Percentiles rank a stretch among this genome's conserved stretches.
Conservation (phyloP, 1,284 basidiomycete genomes). For the Malassezia equina region DNA sequence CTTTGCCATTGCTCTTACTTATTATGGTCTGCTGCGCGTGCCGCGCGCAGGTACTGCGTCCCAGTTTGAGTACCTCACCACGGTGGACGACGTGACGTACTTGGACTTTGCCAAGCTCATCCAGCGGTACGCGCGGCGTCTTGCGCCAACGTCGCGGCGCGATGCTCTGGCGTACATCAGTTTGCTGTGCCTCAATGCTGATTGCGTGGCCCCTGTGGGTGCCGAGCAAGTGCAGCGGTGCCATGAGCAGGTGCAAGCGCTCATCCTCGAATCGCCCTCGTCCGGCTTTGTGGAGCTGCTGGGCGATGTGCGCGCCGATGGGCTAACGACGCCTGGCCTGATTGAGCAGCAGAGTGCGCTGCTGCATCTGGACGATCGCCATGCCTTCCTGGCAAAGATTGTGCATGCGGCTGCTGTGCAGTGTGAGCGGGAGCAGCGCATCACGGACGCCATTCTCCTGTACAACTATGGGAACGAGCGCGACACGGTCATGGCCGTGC, state of each 20-base stretch:
- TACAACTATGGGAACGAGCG: conserved; percentile 92
- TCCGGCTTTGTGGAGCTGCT: conserved; percentile 68
- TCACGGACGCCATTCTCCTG: conserved; percentile 82
- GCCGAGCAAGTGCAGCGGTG: conserved; percentile 72
- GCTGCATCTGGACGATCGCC: conserved; percentile 62
- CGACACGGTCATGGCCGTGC: conserved; percentile 71
- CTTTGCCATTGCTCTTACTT: conserved; percentile 78
- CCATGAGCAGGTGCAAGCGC: conserved; percentile 75
- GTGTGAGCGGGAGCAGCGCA: conserved; percentile 60
- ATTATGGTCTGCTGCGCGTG: conserved; percentile 82
- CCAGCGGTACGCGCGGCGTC: conserved; percentile 83
- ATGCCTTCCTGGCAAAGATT: conserved; percentile 71
- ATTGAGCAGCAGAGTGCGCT: conserved; percentile 73
- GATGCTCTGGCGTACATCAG: conserved; percentile 93
- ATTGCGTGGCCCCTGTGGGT: conserved; percentile 58
- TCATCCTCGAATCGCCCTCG: conserved; percentile 70
- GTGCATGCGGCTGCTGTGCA: conserved; percentile 69
- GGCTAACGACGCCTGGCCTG: conserved; percentile 72
- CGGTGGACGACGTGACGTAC: conserved; percentile 32
- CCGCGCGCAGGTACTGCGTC: conserved; percentile 67
- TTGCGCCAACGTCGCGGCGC: conserved; percentile 79
- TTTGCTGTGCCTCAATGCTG: conserved; percentile 66
- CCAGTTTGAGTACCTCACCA: conserved; percentile 51
- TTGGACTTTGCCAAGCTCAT: conserved; percentile 73
- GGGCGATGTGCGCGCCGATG: conserved; percentile 79